Base-by-base conservation (phyloP, 192 early-diverging fungal species). In the Spinellus fusiger region DNA sequence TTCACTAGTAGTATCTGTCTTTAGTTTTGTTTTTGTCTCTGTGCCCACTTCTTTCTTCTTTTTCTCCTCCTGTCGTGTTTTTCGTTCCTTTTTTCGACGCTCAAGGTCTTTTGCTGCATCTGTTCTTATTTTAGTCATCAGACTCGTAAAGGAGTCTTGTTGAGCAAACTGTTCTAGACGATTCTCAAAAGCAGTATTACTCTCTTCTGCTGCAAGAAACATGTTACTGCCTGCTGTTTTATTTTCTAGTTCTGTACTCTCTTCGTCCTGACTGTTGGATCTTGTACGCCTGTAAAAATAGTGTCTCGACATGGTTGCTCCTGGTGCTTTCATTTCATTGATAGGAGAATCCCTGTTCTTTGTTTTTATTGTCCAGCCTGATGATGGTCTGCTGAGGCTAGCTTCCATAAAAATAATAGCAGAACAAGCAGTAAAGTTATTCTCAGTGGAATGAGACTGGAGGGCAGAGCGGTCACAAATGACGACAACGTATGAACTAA, bases 21-120 rank as follows among this genome's bases (percentile, higher is more conserved):
- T n/a, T n/a, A n/a, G n/a, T n/a, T n/a, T 40, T n/a, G 53, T 1
- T 48, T 44, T 44, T 44, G 26, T 18, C 12, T 48, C 16, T 8
- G 27, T 27, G 15, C 6, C 18, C 16, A 15, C 16, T 33, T 47
- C 40, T 22, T 46, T 58, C 6, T 54, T 33, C 20, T 49, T 61
- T 34, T 61, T 48, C 27, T 37, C 49, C 16, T 63, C 61, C 23
- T 63, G 49, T 28, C 61, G 50, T 18, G 61, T 49, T 44, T 63
- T 63, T 40, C 52, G 22, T 9, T 63, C 61, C 1, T 34, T 35
- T 32, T 54, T 63, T 32, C 61, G 61, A 16, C 61, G 61, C 4
- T 29, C 8, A 20, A 63, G 40, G 40, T 63, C 61, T 29, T 1
- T 20, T 16, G 38, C 25, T n/a, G 61, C 37, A 2, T 54, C 52